A percentile compares a stretch with the other conserved stretches of the same genome.
phyloP scores from a whole-genome alignment of 2,329 filamentous ascomycete genomes.

The Aquanectria penicillioides region DNA sequence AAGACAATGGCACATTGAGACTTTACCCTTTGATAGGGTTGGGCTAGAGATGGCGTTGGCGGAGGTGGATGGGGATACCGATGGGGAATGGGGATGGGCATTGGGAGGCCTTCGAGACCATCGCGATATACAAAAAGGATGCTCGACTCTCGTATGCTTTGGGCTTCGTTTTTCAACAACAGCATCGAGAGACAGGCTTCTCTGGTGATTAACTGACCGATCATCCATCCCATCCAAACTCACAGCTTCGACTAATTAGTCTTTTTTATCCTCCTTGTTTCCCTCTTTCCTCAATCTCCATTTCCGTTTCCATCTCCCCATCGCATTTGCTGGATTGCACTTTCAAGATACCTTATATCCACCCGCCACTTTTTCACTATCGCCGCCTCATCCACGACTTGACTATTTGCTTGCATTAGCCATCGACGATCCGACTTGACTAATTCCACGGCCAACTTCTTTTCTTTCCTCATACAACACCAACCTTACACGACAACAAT shows the following conservation, averaged over 20 bases:
- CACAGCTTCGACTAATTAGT: background rate
- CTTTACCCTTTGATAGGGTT: slow-evolving; percentile 35
- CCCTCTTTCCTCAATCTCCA: background rate
- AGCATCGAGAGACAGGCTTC: slow-evolving; percentile 42
- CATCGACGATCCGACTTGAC: background rate
- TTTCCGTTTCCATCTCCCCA: no score
- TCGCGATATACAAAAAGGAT: slow-evolving; percentile 46
- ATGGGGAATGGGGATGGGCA: slow-evolving; percentile 32
- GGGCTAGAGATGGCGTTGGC: slow-evolving; percentile 14
- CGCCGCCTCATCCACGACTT: background rate
- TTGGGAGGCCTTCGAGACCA: slow-evolving; percentile 41
- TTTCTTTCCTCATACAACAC: background rate
- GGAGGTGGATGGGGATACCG: slow-evolving; percentile 27
- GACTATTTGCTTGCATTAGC: slow-evolving; percentile 7
- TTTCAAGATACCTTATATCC: slow-evolving; percentile 8
- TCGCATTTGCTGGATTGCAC: background rate
- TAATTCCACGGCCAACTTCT: background rate
- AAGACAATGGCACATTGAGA: slow-evolving; percentile 35
- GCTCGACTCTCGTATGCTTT: slow-evolving; percentile 29
- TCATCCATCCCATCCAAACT: background rate
- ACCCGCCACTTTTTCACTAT: background rate
- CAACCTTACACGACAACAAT: slow-evolving; percentile 25
- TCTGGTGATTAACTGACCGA: slow-evolving; percentile 22
- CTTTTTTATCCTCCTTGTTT: background rate
- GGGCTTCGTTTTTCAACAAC: slow-evolving; percentile 15